Percentiles rank a stretch among this genome's conserved stretches.
Conservation (phyloP, 108 stramenopile genomes). For the Skeletonema costatum region DNA sequence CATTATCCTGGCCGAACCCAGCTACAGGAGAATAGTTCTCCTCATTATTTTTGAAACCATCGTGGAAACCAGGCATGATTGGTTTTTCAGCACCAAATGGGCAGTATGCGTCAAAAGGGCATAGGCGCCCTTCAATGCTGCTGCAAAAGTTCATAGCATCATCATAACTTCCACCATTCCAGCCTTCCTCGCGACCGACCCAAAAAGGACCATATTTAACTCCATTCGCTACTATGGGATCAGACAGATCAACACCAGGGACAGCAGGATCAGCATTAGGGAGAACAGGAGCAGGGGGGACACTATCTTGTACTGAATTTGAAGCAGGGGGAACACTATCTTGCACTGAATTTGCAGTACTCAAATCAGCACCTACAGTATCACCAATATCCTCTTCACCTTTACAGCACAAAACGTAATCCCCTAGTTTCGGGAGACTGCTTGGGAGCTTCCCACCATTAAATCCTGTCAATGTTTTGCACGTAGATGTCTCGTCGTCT, state of each 20-base stretch:
- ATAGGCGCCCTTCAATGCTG: neutral
- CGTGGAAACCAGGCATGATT: neutral
- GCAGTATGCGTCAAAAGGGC: conserved; percentile 32
- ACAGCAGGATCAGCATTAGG: neutral
- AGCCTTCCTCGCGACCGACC: conserved; percentile 5
- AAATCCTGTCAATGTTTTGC: neutral
- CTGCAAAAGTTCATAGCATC: conserved; percentile 15
- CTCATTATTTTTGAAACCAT: neutral
- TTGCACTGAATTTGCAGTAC: neutral
- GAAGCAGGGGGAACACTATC: neutral
- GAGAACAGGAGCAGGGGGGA: neutral
- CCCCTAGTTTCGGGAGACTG: neutral
- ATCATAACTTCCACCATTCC: conserved; percentile 14
- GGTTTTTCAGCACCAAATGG: conserved; percentile 29
- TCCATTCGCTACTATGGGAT: neutral
- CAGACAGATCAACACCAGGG: neutral
- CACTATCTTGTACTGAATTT: neutral
- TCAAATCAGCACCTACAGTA: neutral
- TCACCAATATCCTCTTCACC: neutral
- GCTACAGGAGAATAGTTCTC: neutral
- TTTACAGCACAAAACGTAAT: neutral
- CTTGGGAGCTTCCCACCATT: neutral
- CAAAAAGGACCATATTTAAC: neutral
- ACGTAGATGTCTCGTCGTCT: neutral
- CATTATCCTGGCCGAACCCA: neutral